Base-by-base conservation (phyloP, 768 basidiomycete genomes). In the Austroboletus eburneus region DNA sequence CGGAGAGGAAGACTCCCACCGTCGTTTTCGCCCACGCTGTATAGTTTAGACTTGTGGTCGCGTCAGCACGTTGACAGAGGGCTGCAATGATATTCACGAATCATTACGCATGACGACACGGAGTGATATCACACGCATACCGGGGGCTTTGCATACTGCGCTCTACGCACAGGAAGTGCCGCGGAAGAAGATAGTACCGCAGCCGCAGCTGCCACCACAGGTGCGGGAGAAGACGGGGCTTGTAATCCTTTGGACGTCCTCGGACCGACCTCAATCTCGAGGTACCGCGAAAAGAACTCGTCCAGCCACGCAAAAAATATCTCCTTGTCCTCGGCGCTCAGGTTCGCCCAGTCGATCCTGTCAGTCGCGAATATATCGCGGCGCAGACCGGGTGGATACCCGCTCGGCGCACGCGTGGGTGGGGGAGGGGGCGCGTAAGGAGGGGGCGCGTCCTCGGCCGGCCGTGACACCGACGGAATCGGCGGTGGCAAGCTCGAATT, bases 221-320 rank as follows among this genome's bases (percentile, higher is more conserved):
- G n/a, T n/a, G n/a, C n/a, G n/a, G n/a, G n/a, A n/a, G n/a, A n/a
- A n/a, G n/a, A n/a, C n/a, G n/a, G n/a, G n/a, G n/a, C n/a, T n/a
- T n/a, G n/a, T n/a, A n/a, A n/a, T n/a, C 25, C 2, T 41, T 22
- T 14, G 30, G 27, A 38, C 30, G 29, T 27, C 16, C 50, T 45
- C 3, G 59, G 51, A 42, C 55, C 32, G 30, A 67, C 18, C 41
- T 53, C 50, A 21, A 65, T 61, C 20, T 62, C 55, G 18, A 72
- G 62, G 40, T 68, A 69, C 27, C 73, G 71, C 14, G 77, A 73
- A 57, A 91, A 91, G 66, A 83, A 90, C 57, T 89, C 87, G 59
- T 91, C 87, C 18, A 91, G 70, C 87, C 87, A 90, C 49, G 66
- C 65, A 63, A 90, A 91, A 58, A 91, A 85, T 21, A 70, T 77